Evolutionary conservation across 2,329 filamentous ascomycete genomes (phyloP).

Genomic region (Cladosporium sp.): DNA sequence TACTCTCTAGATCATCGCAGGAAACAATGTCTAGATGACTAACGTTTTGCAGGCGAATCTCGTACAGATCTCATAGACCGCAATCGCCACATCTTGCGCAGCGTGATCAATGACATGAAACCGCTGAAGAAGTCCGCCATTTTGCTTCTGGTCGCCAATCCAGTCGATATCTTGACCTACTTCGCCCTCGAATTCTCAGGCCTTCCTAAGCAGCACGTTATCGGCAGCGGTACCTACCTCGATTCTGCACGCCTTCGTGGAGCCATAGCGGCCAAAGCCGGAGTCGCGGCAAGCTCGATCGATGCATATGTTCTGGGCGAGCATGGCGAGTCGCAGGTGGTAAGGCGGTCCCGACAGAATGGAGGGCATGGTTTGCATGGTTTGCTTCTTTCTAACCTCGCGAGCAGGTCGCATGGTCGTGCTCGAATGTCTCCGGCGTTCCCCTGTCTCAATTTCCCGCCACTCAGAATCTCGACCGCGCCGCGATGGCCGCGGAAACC

Average conservation of each 20-base stretch:
- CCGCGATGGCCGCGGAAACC: constrained; percentile 46
- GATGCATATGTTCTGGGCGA: constrained; percentile 51
- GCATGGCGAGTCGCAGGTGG: constrained; percentile 52
- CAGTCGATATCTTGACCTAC: constrained; percentile 56
- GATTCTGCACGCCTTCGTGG: constrained; percentile 54
- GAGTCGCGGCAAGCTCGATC: constrained; percentile 42
- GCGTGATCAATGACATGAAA: constrained; percentile 50
- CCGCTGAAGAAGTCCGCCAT: constrained; percentile 52
- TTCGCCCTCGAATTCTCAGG: constrained; percentile 51
- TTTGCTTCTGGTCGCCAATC: constrained; percentile 55
- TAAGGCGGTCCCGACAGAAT: constrained; percentile 21
- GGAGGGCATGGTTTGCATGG: not conserved
- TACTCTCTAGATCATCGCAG: not conserved
- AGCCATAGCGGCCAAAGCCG: constrained; percentile 42
- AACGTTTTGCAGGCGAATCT: constrained; percentile 38
- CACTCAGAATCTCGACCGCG: constrained; percentile 34
- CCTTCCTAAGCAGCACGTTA: constrained; percentile 50
- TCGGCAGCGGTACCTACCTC: constrained; percentile 56
- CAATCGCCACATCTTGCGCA: constrained; percentile 51
- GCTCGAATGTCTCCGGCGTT: constrained; percentile 45
- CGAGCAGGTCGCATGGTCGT: constrained; percentile 45
- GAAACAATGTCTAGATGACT: not conserved
- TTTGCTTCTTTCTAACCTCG: not conserved
- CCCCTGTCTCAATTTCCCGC: constrained; percentile 38
- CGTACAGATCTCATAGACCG: constrained; percentile 49